Evolutionary conservation across 164 flowering plant genomes (phyloP), one percentile per base, ranked within the genome.

Genomic region (Cinnamomum chago): DNA sequence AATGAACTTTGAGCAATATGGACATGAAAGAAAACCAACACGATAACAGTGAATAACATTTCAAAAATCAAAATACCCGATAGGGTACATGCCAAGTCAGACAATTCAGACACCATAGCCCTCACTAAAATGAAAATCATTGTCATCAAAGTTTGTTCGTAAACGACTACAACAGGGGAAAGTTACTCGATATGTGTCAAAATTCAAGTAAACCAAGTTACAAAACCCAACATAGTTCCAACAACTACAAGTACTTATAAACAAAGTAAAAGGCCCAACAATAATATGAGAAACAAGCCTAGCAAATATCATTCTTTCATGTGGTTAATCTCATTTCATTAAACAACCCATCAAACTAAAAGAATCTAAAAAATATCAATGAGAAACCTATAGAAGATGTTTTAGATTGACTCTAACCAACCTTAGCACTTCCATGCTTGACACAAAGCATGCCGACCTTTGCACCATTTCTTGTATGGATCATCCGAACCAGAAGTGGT

Each of bases 341-440:
- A 14, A 55, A 55, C 10, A 55, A 55, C 60, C 60, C 3, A 55
- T 14, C 47, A 40, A 40, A 40, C 47, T 40, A 5, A 40, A 40
- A 40, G 47, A 11, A 40, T 40, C 47, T 40, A 40, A 40, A 35
- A 40, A 40, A 40, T 40, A 40, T 40, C 47, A 40, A 40, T 40
- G 47, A 40, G 47, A 40, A 55, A 55, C 12, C 60, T 0, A 18
- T 55, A 55, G n/a, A 55, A 17, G 60, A 55, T 15, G 60, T 3
- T 55, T 55, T 55, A 18, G 28, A 67, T 3, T 5, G 28, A 67
- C 28, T 58, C 22, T 13, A 62, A 67, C 82, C 75, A 28, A 95
- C 98, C 97, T 93, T 93, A 18, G 99, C 91, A 84, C 85, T 88
- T 73, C 99, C 97, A 87, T 92, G 90, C 78, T 90, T 92, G 76